Evolutionary conservation across 495 filamentous ascomycete species (phyloP).

Genomic region (Penicillium lividum): DNA sequence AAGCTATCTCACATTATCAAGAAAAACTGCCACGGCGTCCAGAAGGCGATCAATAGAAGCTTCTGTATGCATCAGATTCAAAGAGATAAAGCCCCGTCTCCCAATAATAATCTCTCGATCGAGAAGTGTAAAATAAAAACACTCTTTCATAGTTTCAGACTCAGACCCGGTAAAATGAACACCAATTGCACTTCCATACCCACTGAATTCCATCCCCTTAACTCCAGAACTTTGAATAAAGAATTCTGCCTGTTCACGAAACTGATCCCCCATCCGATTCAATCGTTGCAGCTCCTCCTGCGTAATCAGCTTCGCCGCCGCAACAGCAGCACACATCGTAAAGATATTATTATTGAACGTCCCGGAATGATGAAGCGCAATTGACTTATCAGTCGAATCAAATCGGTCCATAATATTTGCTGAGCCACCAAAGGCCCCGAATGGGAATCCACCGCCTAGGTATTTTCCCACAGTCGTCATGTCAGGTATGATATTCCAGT

Average conservation of each 20-base stretch:
- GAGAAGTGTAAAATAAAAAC: slow-evolving; percentile 13
- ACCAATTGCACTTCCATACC: slow-evolving; percentile 14
- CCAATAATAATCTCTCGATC: slow-evolving; percentile 9
- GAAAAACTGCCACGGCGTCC: not conserved
- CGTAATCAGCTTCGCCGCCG: slow-evolving; percentile 30
- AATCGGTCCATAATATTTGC: slow-evolving; percentile 55
- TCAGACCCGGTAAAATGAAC: slow-evolving; percentile 7
- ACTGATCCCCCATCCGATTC: slow-evolving; percentile 23
- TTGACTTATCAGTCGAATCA: slow-evolving; percentile 8
- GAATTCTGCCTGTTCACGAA: slow-evolving; percentile 5
- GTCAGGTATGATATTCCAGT: slow-evolving; percentile 51
- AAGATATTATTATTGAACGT: slow-evolving; percentile 71
- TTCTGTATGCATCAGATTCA: slow-evolving; percentile 14
- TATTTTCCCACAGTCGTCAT: slow-evolving; percentile 65
- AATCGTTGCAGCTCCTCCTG: slow-evolving; percentile 16
- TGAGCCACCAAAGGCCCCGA: slow-evolving; percentile 64
- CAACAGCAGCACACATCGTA: slow-evolving; percentile 53
- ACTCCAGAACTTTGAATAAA: not conserved
- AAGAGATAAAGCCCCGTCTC: slow-evolving; percentile 14
- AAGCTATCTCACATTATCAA: too few relatives aligned
- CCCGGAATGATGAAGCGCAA: slow-evolving; percentile 50
- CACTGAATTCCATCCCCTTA: slow-evolving; percentile 2
- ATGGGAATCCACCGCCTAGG: slow-evolving; percentile 61
- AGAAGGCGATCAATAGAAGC: slow-evolving; percentile 6
- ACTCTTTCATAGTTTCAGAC: slow-evolving; percentile 4